Evolutionary conservation across 2,329 filamentous ascomycete genomes (phyloP).

Genomic region (Fusarium virguliforme): DNA sequence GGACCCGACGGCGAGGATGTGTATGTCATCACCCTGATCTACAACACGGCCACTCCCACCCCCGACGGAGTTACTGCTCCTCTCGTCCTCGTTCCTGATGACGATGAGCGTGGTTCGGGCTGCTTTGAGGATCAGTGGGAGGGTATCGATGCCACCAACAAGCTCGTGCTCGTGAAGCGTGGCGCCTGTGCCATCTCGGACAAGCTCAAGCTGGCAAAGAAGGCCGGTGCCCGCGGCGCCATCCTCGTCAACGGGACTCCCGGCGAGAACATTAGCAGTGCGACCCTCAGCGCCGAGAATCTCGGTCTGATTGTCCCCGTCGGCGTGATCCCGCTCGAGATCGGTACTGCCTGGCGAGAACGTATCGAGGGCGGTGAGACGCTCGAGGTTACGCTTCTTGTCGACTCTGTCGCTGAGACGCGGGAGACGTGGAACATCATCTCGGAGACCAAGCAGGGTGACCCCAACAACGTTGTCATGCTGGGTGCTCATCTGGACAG

Average conservation of each 20-base stretch:
- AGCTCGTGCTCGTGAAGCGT: constrained; percentile 64
- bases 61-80: constrained; percentile 57
- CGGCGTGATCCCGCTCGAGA: constrained; percentile 56
- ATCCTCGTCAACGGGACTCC: constrained; percentile 75
- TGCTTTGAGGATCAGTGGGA: constrained; percentile 64
- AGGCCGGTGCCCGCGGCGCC: constrained; percentile 61
- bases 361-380: constrained; percentile 55
- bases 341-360: constrained; percentile 57
- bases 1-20: constrained; percentile 64
- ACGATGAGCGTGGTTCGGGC: constrained; percentile 58
- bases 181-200: constrained; percentile 61
- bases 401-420: constrained; percentile 58
- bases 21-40: constrained; percentile 61
- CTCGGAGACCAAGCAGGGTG: constrained; percentile 61
- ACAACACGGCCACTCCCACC: constrained; percentile 63
- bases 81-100: constrained; percentile 58
- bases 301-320: constrained; percentile 56
- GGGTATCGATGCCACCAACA: constrained; percentile 61
- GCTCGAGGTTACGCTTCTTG: constrained; percentile 55
- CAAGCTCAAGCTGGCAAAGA: constrained; percentile 63
- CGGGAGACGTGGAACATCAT: constrained; percentile 61
- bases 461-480: constrained; percentile 61
- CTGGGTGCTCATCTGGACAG: constrained; percentile 61
- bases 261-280: constrained; percentile 62
- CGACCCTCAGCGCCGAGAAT: constrained; percentile 67